Evolutionary conservation across 2,329 filamentous ascomycete genomes (phyloP).

Genomic region (Colletotrichum orbiculare): DNA sequence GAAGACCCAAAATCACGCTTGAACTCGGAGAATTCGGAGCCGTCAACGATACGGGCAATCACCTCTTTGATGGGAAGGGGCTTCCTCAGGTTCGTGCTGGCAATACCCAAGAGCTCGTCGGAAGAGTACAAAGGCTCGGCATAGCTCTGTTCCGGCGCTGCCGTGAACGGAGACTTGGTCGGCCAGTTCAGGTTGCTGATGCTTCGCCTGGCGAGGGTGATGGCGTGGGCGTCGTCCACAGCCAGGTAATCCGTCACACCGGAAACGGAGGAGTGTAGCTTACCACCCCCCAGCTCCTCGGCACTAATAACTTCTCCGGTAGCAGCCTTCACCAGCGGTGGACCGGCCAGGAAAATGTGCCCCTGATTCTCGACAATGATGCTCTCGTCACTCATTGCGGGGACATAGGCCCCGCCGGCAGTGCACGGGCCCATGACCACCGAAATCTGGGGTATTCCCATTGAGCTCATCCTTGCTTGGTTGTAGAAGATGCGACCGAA

Average conservation of each 20-base stretch:
- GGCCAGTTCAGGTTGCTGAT: conserved; percentile 94
- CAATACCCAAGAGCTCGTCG: conserved; percentile 86
- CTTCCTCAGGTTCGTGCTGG: conserved; percentile 87
- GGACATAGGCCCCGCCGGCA: conserved; percentile 94
- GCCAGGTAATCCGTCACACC: conserved; percentile 96
- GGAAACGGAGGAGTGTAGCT: conserved; percentile 88
- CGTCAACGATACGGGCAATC: conserved; percentile 92
- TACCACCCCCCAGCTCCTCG: conserved; percentile 90
- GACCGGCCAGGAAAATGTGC: conserved; percentile 96
- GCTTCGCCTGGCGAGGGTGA: conserved; percentile 85
- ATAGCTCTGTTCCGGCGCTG: conserved; percentile 57
- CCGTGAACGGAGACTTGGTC: conserved; percentile 51
- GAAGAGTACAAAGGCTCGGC: conserved; percentile 84
- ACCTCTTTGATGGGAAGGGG: conserved; percentile 89
- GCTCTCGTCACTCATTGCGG: conserved; percentile 96
- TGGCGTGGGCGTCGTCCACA: conserved; percentile 91
- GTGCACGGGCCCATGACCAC: conserved; percentile 99
- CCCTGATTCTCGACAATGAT: conserved; percentile 97
- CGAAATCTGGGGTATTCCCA: conserved; percentile 91
- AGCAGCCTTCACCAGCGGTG: conserved; percentile 93
- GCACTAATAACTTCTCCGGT: conserved; percentile 92
- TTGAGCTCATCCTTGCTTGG: conserved; percentile 90
- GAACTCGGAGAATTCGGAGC: conserved; percentile 91
- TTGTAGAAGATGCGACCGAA: conserved; percentile 99
- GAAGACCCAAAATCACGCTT: conserved; percentile 91